Evolutionary conservation across 495 filamentous ascomycete genomes (phyloP).

Genomic region (Parmelia sp.): DNA sequence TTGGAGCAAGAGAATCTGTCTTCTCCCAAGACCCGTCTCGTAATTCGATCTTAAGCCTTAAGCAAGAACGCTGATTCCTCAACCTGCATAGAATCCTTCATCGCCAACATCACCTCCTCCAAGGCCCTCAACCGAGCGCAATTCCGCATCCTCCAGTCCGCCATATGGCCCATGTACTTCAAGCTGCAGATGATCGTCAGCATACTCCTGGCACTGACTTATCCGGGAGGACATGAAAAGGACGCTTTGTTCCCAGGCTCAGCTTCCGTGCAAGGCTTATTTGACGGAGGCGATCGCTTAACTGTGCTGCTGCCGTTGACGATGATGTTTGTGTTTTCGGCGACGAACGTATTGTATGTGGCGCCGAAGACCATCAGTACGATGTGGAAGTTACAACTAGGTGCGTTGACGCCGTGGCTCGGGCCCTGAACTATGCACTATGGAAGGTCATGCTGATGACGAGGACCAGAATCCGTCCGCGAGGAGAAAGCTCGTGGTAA

Average conservation of each 20-base stretch:
- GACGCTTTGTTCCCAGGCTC: background rate
- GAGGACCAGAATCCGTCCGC: background rate
- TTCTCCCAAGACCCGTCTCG: no score
- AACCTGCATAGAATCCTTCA: no score
- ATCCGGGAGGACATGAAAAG: background rate
- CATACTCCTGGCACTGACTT: conserved; percentile 3
- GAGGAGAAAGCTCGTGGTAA: background rate
- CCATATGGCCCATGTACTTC: conserved; percentile 9
- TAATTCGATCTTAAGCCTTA: no score
- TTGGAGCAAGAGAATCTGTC: no score
- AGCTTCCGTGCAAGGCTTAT: background rate
- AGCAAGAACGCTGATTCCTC: no score
- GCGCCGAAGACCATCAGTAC: background rate
- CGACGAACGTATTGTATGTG: background rate
- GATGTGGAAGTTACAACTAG: background rate
- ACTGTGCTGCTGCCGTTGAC: background rate
- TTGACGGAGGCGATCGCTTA: background rate
- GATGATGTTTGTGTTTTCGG: background rate
- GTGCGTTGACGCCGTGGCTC: background rate
- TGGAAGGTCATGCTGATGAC: background rate
- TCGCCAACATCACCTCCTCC: conserved; percentile 8
- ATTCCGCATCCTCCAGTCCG: conserved; percentile 2
- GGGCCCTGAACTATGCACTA: background rate
- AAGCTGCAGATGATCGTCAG: conserved; percentile 2
- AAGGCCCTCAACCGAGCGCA: background rate